A percentile compares a stretch with the other conserved stretches of the same genome.
phyloP scores from a whole-genome alignment of 2,329 filamentous ascomycete species.

The Xylariaceae sp. region DNA sequence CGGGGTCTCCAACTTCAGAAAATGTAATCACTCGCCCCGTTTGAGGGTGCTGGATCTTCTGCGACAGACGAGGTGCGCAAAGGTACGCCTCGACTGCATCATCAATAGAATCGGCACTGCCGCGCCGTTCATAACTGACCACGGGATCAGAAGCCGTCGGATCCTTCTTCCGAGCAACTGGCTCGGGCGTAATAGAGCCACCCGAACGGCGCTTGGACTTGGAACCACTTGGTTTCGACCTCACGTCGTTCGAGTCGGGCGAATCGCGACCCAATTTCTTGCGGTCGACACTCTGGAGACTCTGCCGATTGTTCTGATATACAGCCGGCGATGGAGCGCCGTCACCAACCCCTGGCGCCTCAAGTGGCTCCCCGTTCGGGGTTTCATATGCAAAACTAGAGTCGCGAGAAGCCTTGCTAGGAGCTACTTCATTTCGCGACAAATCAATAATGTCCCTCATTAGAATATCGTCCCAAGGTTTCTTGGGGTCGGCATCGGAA shows the following conservation, averaged over 20 bases:
- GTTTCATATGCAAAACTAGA: conserved; percentile 24
- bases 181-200: conserved; percentile 34
- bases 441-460: conserved; percentile 30
- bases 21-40: conserved; percentile 88
- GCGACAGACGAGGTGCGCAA: conserved; percentile 74
- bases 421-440: conserved; percentile 19
- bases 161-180: conserved; percentile 27
- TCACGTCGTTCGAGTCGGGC: conserved; percentile 42
- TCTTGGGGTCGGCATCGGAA: conserved; percentile 23
- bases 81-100: conserved; percentile 82
- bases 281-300: conserved; percentile 40
- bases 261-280: conserved; percentile 46
- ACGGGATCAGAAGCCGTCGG: conserved; percentile 37
- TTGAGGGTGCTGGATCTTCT: conserved; percentile 80
- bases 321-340: conserved; percentile 67
- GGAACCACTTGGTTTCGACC: conserved; percentile 51
- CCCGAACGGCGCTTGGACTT: conserved; percentile 54
- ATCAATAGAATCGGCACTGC: conserved; percentile 81
- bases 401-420: conserved; percentile 23
- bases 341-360: conserved; percentile 45
- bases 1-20: conserved; percentile 89
- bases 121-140: conserved; percentile 64
- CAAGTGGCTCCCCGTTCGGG: conserved; percentile 22
- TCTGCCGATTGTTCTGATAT: conserved; percentile 54
- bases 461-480: conserved; percentile 27